Conservation (phyloP, 108 stramenopile species). For the Cyclostephanos tholiformis region DNA sequence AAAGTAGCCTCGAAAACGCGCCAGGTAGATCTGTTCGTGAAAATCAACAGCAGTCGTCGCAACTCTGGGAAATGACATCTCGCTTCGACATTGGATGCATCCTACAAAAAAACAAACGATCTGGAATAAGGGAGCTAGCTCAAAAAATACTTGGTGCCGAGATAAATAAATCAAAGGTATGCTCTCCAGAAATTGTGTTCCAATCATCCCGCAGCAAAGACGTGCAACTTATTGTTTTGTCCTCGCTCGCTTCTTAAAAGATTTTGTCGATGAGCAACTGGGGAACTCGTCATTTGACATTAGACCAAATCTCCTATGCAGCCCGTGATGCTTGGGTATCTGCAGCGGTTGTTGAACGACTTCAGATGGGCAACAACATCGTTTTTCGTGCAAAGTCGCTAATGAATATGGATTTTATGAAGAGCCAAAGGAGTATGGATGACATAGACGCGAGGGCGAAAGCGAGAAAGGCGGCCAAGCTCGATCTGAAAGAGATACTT, state of each 20-base stretch:
- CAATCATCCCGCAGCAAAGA: neutral
- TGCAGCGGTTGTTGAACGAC: constrained; percentile 59
- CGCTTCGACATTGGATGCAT: constrained; percentile 66
- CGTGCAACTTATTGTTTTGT: neutral
- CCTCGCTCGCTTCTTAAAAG: constrained; percentile 15
- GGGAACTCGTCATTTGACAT: constrained; percentile 54
- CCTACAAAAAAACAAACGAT: constrained; percentile 23
- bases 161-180: constrained; percentile 50
- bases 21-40: neutral
- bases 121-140: constrained; percentile 55
- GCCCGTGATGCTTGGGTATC: constrained; percentile 85
- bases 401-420: constrained; percentile 41
- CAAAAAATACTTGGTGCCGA: constrained; percentile 52
- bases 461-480: constrained; percentile 37
- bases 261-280: constrained; percentile 61
- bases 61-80: constrained; percentile 48
- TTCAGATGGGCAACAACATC: constrained; percentile 33
- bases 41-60: constrained; percentile 3
- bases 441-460: constrained; percentile 44
- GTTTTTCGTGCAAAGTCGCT: constrained; percentile 43
- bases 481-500: constrained; percentile 27
- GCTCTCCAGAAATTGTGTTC: neutral
- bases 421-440: constrained; percentile 30
- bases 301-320: constrained; percentile 67
- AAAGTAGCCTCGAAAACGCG: neutral